Percentiles rank a stretch among this genome's conserved stretches.
Evolutionary conservation across 257 asterid species (phyloP).

Genomic region (Nicotiana sylvestris): DNA sequence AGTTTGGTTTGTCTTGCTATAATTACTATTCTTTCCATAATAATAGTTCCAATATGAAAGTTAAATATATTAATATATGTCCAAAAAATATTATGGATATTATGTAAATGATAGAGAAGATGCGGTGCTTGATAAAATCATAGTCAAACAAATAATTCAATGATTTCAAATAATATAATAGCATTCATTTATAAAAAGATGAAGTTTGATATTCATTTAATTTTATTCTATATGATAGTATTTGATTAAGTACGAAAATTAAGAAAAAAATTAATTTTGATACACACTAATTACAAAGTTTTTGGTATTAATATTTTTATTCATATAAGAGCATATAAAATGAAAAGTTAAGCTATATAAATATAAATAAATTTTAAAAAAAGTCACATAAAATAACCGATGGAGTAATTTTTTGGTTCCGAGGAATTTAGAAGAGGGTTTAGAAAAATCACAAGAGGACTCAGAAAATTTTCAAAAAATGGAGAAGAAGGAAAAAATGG

Average conservation of each 20-base stretch:
- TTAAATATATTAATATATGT: neutral
- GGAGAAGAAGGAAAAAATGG: neutral
- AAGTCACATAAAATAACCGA: no score
- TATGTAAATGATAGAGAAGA: neutral
- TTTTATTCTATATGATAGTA: neutral
- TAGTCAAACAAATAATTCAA: neutral
- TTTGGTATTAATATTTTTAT: no score
- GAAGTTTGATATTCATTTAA: neutral
- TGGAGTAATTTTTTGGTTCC: no score
- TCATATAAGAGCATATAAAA: no score
- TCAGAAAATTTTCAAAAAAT: neutral
- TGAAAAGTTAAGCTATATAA: no score
- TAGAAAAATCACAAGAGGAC: neutral
- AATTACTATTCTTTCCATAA: neutral
- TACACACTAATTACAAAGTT: no score
- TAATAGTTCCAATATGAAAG: neutral
- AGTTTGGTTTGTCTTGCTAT: conserved; percentile 13
- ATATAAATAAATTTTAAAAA: no score
- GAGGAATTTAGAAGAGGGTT: no score
- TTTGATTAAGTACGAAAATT: neutral
- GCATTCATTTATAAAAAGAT: neutral
- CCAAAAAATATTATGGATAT: neutral
- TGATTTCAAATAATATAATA: neutral
- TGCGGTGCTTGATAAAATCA: neutral
- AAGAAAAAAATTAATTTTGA: neutral